Conservation (phyloP, 2,329 filamentous ascomycete species). For the Scorias spongiosa region DNA sequence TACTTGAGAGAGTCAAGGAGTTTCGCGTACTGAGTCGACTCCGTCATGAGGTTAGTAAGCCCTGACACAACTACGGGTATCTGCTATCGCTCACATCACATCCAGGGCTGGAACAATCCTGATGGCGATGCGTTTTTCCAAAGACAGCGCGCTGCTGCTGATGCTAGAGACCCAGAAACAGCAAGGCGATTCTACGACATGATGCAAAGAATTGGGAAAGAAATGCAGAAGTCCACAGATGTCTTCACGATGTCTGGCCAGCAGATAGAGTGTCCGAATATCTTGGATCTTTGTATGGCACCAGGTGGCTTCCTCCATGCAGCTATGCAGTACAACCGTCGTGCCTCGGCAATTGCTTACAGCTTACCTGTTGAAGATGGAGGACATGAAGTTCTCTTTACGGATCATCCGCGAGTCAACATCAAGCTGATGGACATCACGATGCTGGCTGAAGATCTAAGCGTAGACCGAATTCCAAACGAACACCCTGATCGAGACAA, state of each 20-base stretch:
- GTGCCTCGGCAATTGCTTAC: background rate
- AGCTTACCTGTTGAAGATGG: background rate
- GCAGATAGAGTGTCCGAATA: constrained; percentile 2
- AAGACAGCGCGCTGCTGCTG: constrained; percentile 24
- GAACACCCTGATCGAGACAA: constrained; percentile 9
- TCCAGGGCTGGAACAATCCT: constrained; percentile 31
- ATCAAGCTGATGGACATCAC: constrained; percentile 32
- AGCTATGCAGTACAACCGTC: constrained; percentile 21
- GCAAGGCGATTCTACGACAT: constrained; percentile 23
- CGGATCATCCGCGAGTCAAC: constrained; percentile 18
- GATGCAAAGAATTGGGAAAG: constrained; percentile 29
- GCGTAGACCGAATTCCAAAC: constrained; percentile 4
- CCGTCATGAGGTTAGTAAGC: background rate
- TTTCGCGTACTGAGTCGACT: background rate
- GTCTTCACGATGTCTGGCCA: constrained; percentile 16
- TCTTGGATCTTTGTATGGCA: constrained; percentile 43
- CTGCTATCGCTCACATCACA: background rate
- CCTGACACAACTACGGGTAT: background rate
- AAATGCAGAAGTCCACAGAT: constrained; percentile 24
- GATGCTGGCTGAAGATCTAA: constrained; percentile 32
- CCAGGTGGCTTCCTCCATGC: constrained; percentile 36
- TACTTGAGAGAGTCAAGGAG: background rate
- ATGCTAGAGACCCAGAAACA: constrained; percentile 15
- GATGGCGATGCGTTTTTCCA: constrained; percentile 30
- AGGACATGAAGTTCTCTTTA: background rate